These are phyloP conservation scores for Heritiera littoralis DNA, from an alignment of 345 rosid genomes.

Conservation along the genomic window DNA sequence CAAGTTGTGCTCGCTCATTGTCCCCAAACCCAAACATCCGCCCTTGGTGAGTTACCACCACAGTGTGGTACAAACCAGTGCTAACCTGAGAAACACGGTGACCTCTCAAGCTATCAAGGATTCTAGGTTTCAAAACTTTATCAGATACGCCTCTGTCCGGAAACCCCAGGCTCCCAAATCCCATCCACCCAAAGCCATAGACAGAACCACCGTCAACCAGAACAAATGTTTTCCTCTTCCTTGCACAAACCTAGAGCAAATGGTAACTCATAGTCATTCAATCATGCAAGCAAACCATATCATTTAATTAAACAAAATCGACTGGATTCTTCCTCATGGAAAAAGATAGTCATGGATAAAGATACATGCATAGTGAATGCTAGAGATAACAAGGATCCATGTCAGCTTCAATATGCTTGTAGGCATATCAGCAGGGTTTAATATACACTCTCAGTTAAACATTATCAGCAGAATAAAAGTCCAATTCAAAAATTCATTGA, in stretches of 20 bases:
- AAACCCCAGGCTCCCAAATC: constrained; percentile 89
- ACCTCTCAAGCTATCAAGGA: constrained; percentile 65
- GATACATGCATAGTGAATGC: not conserved
- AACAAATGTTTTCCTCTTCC: constrained; percentile 91
- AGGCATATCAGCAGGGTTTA: not conserved
- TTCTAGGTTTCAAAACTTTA: constrained; percentile 70
- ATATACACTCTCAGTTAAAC: not conserved
- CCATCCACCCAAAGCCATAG: constrained; percentile 62
- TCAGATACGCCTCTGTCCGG: constrained; percentile 72
- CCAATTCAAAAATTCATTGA: constrained; percentile 2
- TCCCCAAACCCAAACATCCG: constrained; percentile 87
- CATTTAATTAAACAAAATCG: not conserved
- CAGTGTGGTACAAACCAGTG: constrained; percentile 90
- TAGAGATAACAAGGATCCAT: not conserved
- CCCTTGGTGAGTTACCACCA: constrained; percentile 67
- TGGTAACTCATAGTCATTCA: not conserved
- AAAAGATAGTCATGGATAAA: not conserved
- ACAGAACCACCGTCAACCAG: constrained; percentile 63
- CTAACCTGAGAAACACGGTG: constrained; percentile 81
- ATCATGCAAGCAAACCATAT: not conserved
- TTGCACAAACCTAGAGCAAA: constrained; percentile 79
- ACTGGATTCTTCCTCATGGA: not conserved
- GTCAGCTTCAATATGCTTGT: not conserved
- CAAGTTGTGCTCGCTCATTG: constrained; percentile 90
- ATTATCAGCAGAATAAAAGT: not conserved